Conservation (phyloP, 2,329 filamentous ascomycete species). For the Trichoderma breve region DNA sequence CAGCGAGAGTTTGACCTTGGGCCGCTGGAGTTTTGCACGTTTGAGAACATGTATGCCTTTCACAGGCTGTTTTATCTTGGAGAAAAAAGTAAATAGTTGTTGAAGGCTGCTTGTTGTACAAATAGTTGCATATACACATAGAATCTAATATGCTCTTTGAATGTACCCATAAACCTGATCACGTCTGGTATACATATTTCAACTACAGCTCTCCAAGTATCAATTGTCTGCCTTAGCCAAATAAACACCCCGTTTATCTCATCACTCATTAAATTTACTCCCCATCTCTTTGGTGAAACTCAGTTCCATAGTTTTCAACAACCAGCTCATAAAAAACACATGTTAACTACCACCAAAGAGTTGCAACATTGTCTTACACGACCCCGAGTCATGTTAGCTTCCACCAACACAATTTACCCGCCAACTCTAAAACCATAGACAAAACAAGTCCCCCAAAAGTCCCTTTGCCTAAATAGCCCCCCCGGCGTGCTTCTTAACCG, state of each 20-base stretch:
- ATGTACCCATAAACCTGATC: neutral
- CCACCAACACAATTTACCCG: neutral
- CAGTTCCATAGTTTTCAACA: neutral
- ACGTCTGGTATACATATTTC: neutral
- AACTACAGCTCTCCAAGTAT: neutral
- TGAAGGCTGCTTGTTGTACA: neutral
- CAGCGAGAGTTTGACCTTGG: constrained; percentile 26
- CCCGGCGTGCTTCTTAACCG: neutral
- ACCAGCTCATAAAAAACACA: neutral
- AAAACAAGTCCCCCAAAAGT: neutral
- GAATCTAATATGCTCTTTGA: neutral
- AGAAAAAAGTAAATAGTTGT: neutral
- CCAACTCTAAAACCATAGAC: neutral
- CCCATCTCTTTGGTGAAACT: neutral
- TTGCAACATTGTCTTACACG: neutral
- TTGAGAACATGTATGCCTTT: constrained; percentile 27
- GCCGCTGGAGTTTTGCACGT: constrained; percentile 26
- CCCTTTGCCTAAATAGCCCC: neutral
- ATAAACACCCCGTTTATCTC: neutral
- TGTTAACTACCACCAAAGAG: neutral
- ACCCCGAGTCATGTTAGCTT: neutral
- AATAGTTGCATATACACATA: neutral
- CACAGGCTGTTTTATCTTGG: constrained; percentile 24
- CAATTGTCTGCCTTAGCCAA: neutral
- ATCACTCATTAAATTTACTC: neutral